Base-by-base conservation (phyloP, 2,329 filamentous ascomycete species). In the Cytospora mali region DNA sequence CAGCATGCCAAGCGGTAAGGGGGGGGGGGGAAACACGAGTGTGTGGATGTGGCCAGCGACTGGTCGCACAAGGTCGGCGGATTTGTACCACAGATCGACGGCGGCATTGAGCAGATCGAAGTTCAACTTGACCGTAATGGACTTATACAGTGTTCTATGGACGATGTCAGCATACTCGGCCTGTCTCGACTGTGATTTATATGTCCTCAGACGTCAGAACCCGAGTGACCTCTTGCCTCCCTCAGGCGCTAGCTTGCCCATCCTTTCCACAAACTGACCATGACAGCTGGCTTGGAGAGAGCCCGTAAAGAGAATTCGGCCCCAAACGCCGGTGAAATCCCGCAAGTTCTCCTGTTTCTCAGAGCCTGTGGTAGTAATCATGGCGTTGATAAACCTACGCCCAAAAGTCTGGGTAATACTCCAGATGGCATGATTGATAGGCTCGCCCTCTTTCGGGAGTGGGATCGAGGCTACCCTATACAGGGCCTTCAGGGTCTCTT, bases 381-480 rank as follows among this genome's bases (percentile, higher is more conserved):
- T 39, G 4, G 57, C 28, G 23, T 53, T 60, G 50, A 60, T 60
- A 25, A 60, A 6, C 21, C 54, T 54, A 54, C 33, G 6, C 57
- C 57, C 18, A 25, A 25, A n/a, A 7, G 35, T 27, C 7, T 60
- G 27, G 23, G 50, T 25, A 13, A 54, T 60, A n/a, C 57, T 29
- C 49, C 57, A 54, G 10, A 60, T 54, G 16, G 49, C 23, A 14
- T 60, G 57, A 25, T 33, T 60, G 48, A 54, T 35, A 14, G 57
- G 57, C 18, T 25, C 11, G 21, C n/a, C 50, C n/a, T 48, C n/a
- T 23, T 14, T 35, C 14, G 57, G 55, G 28, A 18, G 25, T 29
- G 50, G 57, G 7, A 28, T 25, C 23, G 31, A 31, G 18, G 23
- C 57, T 18, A 60, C 13, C 6, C 18, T 21, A 14, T 16, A 5